Evolutionary conservation across 768 basidiomycete genomes (phyloP).

Genomic region (Rhodotorula toruloides): DNA sequence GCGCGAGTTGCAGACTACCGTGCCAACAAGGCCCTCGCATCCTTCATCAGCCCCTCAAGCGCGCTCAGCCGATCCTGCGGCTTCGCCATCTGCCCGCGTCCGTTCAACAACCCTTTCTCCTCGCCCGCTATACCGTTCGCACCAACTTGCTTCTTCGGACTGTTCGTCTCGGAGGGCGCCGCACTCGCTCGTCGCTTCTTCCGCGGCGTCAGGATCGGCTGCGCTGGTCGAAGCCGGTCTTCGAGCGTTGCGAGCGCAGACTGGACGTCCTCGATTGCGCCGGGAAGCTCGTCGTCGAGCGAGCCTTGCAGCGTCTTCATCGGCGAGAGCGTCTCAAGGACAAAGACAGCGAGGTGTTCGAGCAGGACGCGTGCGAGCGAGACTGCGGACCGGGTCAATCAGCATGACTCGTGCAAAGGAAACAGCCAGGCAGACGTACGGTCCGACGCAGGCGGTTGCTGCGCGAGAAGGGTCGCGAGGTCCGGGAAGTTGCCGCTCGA

Average conservation of each 20-base stretch:
- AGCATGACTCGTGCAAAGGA: not conserved
- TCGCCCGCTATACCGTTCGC: not conserved
- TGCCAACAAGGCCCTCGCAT: constrained; percentile 15
- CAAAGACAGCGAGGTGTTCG: constrained; percentile 24
- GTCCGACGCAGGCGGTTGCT: constrained; percentile 11
- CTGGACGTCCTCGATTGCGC: not conserved
- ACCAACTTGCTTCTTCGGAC: constrained; percentile 7
- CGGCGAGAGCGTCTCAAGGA: not conserved
- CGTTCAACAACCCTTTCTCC: not conserved
- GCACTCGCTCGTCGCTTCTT: constrained; percentile 31
- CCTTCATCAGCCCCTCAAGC: constrained; percentile 25
- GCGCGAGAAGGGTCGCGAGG: constrained; percentile 1
- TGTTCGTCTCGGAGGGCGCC: not conserved
- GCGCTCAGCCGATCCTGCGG: constrained; percentile 9
- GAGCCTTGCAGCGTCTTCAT: not conserved
- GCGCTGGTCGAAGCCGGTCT: not conserved
- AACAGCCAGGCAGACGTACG: not conserved
- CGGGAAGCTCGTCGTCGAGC: not conserved
- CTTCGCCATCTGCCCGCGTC: not conserved
- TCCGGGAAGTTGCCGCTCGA: constrained; percentile 4
- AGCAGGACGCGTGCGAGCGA: constrained; percentile 28
- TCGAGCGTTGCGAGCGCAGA: not conserved
- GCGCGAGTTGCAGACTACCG: not conserved
- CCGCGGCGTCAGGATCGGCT: not conserved
- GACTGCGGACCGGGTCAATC: not conserved